Percentiles rank a stretch among this genome's conserved stretches.
phyloP scores from a whole-genome alignment of 1,284 basidiomycete genomes.

The Somion occarium region DNA sequence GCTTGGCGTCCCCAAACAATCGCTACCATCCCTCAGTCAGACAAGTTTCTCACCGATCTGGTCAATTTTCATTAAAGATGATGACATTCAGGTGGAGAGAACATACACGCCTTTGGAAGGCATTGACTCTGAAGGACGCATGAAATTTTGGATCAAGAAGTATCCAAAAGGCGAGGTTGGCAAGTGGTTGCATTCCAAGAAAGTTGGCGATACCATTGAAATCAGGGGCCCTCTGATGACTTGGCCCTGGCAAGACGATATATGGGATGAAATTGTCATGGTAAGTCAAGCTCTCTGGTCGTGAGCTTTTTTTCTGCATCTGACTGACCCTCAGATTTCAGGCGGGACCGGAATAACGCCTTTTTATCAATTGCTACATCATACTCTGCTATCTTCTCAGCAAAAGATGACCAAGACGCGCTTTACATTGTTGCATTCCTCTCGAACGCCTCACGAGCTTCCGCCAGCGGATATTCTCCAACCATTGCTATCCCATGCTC shows the following conservation, averaged over 20 bases:
- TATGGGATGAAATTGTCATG: slow-evolving; percentile 78
- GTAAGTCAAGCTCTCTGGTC: slow-evolving; percentile 34
- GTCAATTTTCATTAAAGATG: slow-evolving; percentile 79
- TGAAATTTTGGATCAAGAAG: slow-evolving; percentile 74
- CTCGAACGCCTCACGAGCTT: slow-evolving; percentile 53
- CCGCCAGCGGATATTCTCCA: slow-evolving; percentile 57
- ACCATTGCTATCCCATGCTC: slow-evolving; percentile 42
- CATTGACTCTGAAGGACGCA: slow-evolving; percentile 54
- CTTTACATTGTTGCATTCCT: slow-evolving; percentile 71
- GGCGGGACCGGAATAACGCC: slow-evolving; percentile 83
- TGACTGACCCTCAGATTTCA: slow-evolving; percentile 51
- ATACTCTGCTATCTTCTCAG: slow-evolving; percentile 36
- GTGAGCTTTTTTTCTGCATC: slow-evolving; percentile 1
- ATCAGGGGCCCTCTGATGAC: slow-evolving; percentile 76
- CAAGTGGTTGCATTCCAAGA: slow-evolving; percentile 73
- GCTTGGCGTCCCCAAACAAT: slow-evolving; percentile 47
- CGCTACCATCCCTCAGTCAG: slow-evolving; percentile 26
- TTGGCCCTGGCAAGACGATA: slow-evolving; percentile 57
- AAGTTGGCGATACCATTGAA: slow-evolving; percentile 61
- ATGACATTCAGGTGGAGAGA: slow-evolving; percentile 85
- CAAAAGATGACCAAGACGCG: slow-evolving; percentile 37
- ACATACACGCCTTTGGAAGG: slow-evolving; percentile 79
- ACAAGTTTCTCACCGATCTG: slow-evolving; percentile 47
- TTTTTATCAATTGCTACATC: slow-evolving; percentile 60
- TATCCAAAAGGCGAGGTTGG: slow-evolving; percentile 80